A percentile compares a stretch with the other conserved stretches of the same genome.
Conservation (phyloP, 257 asterid genomes). For the Solanum virginianum region DNA sequence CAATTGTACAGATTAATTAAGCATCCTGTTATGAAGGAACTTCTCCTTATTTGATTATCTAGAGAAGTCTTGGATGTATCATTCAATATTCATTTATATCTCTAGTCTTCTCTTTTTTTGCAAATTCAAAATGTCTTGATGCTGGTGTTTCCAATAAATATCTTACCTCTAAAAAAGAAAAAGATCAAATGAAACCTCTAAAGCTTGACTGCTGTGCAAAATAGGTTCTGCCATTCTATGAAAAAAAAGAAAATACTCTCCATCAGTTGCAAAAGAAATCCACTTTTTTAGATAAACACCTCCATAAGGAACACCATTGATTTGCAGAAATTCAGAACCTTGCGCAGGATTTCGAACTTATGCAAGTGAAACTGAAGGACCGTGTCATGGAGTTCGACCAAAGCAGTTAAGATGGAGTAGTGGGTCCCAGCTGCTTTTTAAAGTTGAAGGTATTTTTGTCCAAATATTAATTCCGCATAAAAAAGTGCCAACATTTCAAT, state of each 20-base stretch:
- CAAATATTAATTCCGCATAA: background rate
- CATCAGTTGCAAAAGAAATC: background rate
- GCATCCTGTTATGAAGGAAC: background rate
- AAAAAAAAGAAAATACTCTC: background rate
- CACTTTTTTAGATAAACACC: background rate
- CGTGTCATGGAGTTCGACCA: background rate
- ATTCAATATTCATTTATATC: background rate
- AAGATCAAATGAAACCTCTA: background rate
- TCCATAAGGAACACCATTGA: background rate
- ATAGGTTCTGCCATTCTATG: background rate
- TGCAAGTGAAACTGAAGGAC: background rate
- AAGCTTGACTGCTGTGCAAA: background rate
- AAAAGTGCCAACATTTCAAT: background rate
- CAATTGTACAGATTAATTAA: background rate
- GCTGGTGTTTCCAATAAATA: background rate
- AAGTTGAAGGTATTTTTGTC: background rate
- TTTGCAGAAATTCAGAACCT: background rate
- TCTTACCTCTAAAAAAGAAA: background rate
- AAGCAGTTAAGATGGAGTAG: background rate
- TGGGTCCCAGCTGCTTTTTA: background rate
- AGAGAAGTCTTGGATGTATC: background rate
- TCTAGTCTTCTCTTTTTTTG: background rate
- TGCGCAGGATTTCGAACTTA: background rate
- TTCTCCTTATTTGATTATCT: background rate
- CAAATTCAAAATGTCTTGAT: background rate